Evolutionary conservation across 768 basidiomycete genomes (phyloP), one percentile per base, ranked within the genome.

Genomic region (Baorangia bicolor): DNA sequence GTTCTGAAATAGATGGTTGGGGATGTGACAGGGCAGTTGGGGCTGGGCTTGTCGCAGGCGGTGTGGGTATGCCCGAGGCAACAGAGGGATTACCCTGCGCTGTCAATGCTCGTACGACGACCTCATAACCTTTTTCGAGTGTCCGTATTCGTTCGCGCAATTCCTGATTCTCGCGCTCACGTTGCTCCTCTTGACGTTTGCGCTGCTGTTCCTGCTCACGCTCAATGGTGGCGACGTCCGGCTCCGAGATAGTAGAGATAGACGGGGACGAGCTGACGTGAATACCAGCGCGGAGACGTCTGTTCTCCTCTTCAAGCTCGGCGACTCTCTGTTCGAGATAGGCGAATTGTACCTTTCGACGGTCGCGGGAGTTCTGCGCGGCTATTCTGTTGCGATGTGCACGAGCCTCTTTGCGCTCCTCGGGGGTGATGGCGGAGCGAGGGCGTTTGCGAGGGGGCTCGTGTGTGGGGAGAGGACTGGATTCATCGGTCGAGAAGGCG

Each of bases 341-440:
- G 1, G 75, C 52, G 68, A 88, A 92, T 60, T 95, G 92, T 16
- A 86, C 87, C 73, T 96, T 96, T 53, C 92, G 83, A 63, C 90
- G 82, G 75, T 96, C 94, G 42, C 94, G 86, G 12, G 90, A 92
- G 75, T 94, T 90, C 78, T 96, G 94, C 6, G 93, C 93, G 2
- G 94, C 94, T 70, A 95, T 92, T 48, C 93, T 83, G 74, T 96
- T 96, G 53, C 94, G 86, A 74, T 94, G 91, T 16, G 90, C 92
- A 60, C 94, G 81, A 45, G 90, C 91, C 69, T 93, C 92, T 64
- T 84, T 90, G 72, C 90, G 88, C 65, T 92, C 90, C 58, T 92
- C 91, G 0, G 87, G 76, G 7, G 83, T 76, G 25, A 79, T 44
- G 11, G 81, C 80, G 9, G 86, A 79, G 64, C 91, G 86, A 33